Evolutionary conservation across 306 rosid genomes (phyloP), one percentile per base, ranked within the genome.

Genomic region (Gillenia trifoliata): DNA sequence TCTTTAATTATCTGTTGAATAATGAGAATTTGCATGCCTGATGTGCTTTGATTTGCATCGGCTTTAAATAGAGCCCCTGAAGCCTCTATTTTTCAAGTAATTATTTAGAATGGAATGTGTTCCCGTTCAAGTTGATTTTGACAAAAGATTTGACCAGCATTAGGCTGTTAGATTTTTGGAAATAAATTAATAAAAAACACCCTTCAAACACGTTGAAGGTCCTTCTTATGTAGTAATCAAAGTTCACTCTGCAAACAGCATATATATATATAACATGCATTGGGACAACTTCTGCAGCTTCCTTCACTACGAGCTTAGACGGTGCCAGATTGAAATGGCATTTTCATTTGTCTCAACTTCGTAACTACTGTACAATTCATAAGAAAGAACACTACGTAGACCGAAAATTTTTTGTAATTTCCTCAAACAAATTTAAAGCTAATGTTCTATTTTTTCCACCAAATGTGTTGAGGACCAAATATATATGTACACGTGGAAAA

Each of bases 171-270:
- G 5, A 17, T 67, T 20, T n/a, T 33, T 38, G 68, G 15, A 4
- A 6, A 41, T 0, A 4, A 6, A 41, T 0, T n/a, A n/a, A n/a
- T n/a, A n/a, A n/a, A n/a, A 31, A 2, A 31, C 8, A 33, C 69
- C 86, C 80, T 82, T 85, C 86, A 81, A 85, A 79, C 75, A 85
- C 82, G 85, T 57, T 60, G 7, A 29, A 20, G 67, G 17, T 63
- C 56, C 45, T 40, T 28, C 25, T n/a, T n/a, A n/a, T n/a, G n/a
- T n/a, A n/a, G n/a, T n/a, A n/a, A n/a, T n/a, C n/a, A n/a, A n/a
- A n/a, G n/a, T n/a, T n/a, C n/a, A n/a, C n/a, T n/a, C n/a, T n/a
- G n/a, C n/a, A n/a, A n/a, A n/a, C n/a, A n/a, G n/a, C n/a, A n/a
- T n/a, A n/a, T n/a, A n/a, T n/a, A n/a, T 67, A 31, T 22, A 25